A percentile compares a stretch with the other conserved stretches of the same genome.
Evolutionary conservation across 768 basidiomycete genomes (phyloP).

Genomic region (Phlegmacium glaucopus): DNA sequence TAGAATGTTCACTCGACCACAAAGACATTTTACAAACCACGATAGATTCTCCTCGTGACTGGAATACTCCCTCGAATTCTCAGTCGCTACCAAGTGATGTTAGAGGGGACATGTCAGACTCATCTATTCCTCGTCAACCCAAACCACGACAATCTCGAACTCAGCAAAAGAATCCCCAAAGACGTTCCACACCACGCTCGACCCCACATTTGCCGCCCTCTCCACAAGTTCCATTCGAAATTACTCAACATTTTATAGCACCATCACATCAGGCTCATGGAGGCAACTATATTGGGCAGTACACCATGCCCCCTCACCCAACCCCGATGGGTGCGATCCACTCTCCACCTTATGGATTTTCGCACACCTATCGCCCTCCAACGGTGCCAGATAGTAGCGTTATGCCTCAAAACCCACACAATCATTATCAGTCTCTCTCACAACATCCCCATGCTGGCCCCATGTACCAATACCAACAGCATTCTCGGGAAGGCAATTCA

Average conservation of each 20-base stretch:
- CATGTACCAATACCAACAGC: constrained; percentile 36
- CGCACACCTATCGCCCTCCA: constrained; percentile 31
- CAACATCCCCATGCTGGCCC: constrained; percentile 29
- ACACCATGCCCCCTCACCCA: constrained; percentile 43
- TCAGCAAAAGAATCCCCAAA: constrained; percentile 12
- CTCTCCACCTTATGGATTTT: constrained; percentile 32
- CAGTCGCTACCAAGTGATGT: constrained; percentile 21
- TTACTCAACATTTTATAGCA: constrained; percentile 25
- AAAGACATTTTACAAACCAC: constrained; percentile 11
- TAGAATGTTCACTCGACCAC: constrained; percentile 14
- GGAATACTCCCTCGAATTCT: constrained; percentile 12
- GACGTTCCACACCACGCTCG: constrained; percentile 11
- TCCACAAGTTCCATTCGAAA: constrained; percentile 19
- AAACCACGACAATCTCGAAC: constrained; percentile 23
- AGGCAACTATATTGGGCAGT: constrained; percentile 39
- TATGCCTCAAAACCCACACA: constrained; percentile 38
- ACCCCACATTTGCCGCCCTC: constrained; percentile 3
- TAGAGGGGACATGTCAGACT: constrained; percentile 21
- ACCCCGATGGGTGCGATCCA: constrained; percentile 31
- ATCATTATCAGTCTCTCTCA: constrained; percentile 39
- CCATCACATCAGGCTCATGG: constrained; percentile 30
- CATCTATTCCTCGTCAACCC: constrained; percentile 21
- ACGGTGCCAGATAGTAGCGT: constrained; percentile 33
- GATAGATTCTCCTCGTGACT: constrained; percentile 12
- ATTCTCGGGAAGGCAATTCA: constrained; percentile 29